phyloP scores from a whole-genome alignment of 495 filamentous ascomycete species.

The Aspergillus steynii region DNA sequence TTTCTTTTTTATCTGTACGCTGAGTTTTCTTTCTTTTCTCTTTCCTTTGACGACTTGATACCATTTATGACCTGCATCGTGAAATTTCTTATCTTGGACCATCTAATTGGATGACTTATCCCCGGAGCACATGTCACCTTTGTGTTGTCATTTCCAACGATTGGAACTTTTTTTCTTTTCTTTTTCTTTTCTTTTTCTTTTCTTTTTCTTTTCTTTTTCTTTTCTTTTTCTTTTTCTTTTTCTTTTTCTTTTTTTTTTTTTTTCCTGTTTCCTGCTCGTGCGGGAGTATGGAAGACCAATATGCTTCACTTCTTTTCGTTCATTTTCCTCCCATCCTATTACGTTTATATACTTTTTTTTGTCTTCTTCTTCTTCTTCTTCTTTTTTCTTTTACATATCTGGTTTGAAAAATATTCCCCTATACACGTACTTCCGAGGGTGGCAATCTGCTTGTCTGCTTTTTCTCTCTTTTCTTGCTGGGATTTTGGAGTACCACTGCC shows the following conservation, averaged over 20 bases:
- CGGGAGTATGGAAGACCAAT: not conserved
- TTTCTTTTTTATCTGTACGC: conserved; percentile 10
- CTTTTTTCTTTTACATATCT: not conserved
- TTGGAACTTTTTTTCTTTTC: not conserved
- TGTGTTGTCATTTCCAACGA: not conserved
- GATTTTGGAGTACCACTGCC: conserved; percentile 6
- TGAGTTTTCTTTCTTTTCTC: conserved; percentile 12
- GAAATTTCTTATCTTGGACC: conserved; percentile 10
- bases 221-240: not conserved
- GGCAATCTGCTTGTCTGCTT: conserved; percentile 21
- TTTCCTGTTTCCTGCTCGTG: not conserved
- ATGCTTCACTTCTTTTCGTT: not conserved
- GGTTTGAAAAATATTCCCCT: conserved; percentile 17
- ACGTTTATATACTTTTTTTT: conserved; percentile 10
- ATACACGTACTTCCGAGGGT: conserved; percentile 22
- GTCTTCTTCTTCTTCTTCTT: conserved; percentile 1
- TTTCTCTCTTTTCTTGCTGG: not conserved
- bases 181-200: not conserved
- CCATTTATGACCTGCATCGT: conserved; percentile 23
- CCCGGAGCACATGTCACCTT: not conserved
- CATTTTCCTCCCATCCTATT: not conserved
- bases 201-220: not conserved
- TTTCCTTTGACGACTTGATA: conserved; percentile 24
- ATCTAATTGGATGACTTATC: conserved; percentile 9
- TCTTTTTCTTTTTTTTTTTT: not conserved